Conservation (phyloP, 371 early-diverging fungal species). For the Mucor racemosus region DNA sequence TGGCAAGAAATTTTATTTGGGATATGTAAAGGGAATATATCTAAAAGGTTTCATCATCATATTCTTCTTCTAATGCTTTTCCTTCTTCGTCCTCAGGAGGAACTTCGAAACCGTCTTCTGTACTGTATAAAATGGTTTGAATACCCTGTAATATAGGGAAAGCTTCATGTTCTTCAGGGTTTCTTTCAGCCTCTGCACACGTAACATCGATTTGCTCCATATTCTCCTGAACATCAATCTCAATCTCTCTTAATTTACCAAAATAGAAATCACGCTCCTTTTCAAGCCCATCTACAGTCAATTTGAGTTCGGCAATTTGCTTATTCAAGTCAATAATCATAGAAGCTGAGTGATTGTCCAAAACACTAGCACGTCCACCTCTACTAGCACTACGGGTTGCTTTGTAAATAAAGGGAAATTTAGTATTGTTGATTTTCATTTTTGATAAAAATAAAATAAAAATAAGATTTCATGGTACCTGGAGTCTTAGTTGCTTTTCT, state of each 20-base stretch:
- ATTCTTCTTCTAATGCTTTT: conserved; percentile 20
- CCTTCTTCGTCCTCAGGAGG: conserved; percentile 48
- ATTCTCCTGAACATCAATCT: conserved; percentile 84
- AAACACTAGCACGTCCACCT: conserved; percentile 34
- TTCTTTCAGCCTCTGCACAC: conserved; percentile 24
- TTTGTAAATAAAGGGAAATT: neutral
- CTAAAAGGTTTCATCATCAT: conserved; percentile 30
- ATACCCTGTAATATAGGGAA: conserved; percentile 72
- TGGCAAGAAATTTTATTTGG: neutral
- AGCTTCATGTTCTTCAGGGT: conserved; percentile 36
- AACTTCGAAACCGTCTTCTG: conserved; percentile 70
- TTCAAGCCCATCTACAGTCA: conserved; percentile 87
- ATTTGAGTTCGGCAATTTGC: conserved; percentile 79
- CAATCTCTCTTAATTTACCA: conserved; percentile 89
- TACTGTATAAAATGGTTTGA: conserved; percentile 84
- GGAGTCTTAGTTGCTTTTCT: conserved; percentile 21
- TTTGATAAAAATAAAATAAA: neutral
- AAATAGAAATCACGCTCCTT: conserved; percentile 97
- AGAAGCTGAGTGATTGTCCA: conserved; percentile 49
- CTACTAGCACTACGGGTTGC: conserved; percentile 36
- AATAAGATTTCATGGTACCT: neutral
- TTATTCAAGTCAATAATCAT: conserved; percentile 70
- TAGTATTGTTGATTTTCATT: no score
- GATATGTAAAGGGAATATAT: conserved; percentile 8
- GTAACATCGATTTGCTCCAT: conserved; percentile 51